Evolutionary conservation across 192 early-diverging fungal genomes (phyloP).

Genomic region (Lunasporangiospora selenospora): DNA sequence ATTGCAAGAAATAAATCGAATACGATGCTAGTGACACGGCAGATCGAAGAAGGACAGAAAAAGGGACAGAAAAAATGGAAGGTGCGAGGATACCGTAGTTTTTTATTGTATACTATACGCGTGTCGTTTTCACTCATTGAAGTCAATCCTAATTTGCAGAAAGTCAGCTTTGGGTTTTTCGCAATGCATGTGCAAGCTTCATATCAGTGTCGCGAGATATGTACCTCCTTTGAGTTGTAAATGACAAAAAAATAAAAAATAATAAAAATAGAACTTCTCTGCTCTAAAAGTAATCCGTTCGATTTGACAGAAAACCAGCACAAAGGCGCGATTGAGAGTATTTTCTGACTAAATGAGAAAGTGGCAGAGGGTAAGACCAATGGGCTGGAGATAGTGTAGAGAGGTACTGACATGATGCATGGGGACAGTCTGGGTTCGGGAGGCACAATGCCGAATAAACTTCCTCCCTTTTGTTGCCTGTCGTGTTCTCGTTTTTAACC

Average conservation of each 20-base stretch:
- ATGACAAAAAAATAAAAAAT: too few species aligned
- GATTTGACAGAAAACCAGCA: constrained; percentile 7
- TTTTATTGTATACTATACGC: neutral
- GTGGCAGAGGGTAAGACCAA: neutral
- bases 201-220: constrained; percentile 2
- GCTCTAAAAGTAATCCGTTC: neutral
- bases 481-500: constrained; percentile 2
- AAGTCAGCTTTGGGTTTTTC: neutral
- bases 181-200: constrained; percentile 2
- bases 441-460: constrained; percentile 2
- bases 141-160: constrained; percentile 1
- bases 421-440: constrained; percentile 2
- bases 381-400: constrained; percentile 1
- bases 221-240: neutral
- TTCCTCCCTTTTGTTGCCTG: constrained; percentile 1
- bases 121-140: constrained; percentile 3
- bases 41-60: constrained; percentile 3
- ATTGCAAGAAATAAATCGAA: constrained; percentile 5
- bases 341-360: constrained; percentile 2
- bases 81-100: constrained; percentile 3
- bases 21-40: neutral
- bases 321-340: neutral
- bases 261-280: neutral
- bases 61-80: constrained; percentile 3
- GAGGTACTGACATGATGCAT: constrained; percentile 2